Conservation (phyloP, 495 filamentous ascomycete genomes). For the Cladorrhinum samala region DNA sequence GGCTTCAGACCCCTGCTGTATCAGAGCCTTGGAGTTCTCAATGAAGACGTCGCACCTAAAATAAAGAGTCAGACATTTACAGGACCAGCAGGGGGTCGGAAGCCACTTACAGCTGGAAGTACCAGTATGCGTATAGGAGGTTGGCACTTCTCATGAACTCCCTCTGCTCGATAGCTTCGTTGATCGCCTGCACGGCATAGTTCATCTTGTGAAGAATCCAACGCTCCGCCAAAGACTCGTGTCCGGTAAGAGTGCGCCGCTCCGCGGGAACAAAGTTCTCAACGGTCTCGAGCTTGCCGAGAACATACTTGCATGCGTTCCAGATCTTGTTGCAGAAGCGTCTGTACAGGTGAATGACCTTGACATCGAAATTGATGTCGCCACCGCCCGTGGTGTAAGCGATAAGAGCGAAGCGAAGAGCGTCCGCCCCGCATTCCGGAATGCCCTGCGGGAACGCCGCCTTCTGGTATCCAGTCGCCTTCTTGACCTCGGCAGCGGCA, state of each 20-base stretch:
- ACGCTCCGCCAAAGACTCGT: constrained; percentile 59
- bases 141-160: constrained; percentile 65
- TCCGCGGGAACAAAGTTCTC: constrained; percentile 60
- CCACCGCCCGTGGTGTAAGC: constrained; percentile 84
- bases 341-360: constrained; percentile 77
- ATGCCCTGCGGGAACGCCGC: constrained; percentile 77
- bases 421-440: constrained; percentile 81
- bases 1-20: constrained; percentile 43
- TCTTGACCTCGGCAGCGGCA: constrained; percentile 64
- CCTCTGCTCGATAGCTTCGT: constrained; percentile 59
- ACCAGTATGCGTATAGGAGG: constrained; percentile 12
- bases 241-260: too few relatives aligned
- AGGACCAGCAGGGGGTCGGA: too few relatives aligned
- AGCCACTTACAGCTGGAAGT: not conserved
- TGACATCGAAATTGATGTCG: constrained; percentile 79
- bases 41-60: constrained; percentile 59
- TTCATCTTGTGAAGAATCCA: constrained; percentile 86
- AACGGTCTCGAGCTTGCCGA: constrained; percentile 66
- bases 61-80: not conserved
- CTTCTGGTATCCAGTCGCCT: constrained; percentile 72
- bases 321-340: constrained; percentile 94
- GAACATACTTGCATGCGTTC: constrained; percentile 80
- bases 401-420: constrained; percentile 73
- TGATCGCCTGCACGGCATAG: constrained; percentile 63
- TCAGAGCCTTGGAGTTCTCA: constrained; percentile 73